Evolutionary conservation across 2,329 filamentous ascomycete genomes (phyloP), one percentile per base, ranked within the genome.

Genomic region (Aspergillus persii): DNA sequence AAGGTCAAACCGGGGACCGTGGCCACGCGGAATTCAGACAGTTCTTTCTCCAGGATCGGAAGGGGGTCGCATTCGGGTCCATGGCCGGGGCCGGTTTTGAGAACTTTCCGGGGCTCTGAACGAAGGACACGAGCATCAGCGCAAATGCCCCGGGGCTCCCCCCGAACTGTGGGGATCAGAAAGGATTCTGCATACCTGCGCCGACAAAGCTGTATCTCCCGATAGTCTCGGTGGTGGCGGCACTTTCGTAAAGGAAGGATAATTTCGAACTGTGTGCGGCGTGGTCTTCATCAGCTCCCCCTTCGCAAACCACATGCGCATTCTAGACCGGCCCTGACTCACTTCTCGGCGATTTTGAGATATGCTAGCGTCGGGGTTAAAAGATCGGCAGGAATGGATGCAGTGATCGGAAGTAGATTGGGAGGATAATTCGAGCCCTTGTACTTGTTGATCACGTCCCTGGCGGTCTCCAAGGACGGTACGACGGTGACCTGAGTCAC

Each of bases 141-240:
- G n/a, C 58, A 50, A 57, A 39, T 36, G 29, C 18, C 48, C 9
- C 36, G 48, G 53, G 18, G 50, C 26, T 23, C 52, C 27, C 18
- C 18, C 9, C 2, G 6, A 18, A 12, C 18, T 3, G 18, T 23
- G 50, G 2, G 6, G 8, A n/a, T 6, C 9, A 6, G 18, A 23
- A 48, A 29, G 29, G 12, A 41, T 47, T 46, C 18, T 49, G 74
- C 80, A 62, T 67, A 75, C 89, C 89, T 67, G 90, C 91, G 66
- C 94, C 94, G 61, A 99, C 85, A 77, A 99, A 99, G 80, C 92
- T 96, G 77, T 97, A 98, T 69, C 95, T 85, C 59, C 94, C 94
- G 65, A 99, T 92, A 18, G 89, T 92, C 77, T 98, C 94, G 30
- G 92, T 94, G 15, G 86, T 89, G 26, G 93, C 92, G 29, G 94